A percentile compares a stretch with the other conserved stretches of the same genome.
Evolutionary conservation across 2,329 filamentous ascomycete species (phyloP).

Genomic region (Penicillium sp.): DNA sequence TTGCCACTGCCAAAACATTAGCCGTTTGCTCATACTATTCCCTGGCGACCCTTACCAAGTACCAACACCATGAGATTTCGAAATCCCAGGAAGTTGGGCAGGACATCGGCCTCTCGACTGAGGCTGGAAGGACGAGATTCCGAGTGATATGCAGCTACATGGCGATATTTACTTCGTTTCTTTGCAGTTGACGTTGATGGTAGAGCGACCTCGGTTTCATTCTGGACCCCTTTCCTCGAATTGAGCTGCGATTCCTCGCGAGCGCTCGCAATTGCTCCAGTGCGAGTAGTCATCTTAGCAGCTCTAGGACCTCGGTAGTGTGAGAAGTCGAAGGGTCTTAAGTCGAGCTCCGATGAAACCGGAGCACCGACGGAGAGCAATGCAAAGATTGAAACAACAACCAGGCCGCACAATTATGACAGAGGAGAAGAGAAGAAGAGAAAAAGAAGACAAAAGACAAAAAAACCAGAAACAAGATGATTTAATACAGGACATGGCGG

Average conservation of each 20-base stretch:
- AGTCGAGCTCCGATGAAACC: conserved; percentile 1
- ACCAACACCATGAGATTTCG: conserved; percentile 94
- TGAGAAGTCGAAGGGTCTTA: neutral
- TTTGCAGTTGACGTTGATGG: neutral
- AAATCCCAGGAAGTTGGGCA: conserved; percentile 85
- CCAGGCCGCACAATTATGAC: neutral
- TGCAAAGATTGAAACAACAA: neutral
- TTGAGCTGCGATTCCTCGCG: conserved; percentile 6
- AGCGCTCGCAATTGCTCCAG: conserved; percentile 11
- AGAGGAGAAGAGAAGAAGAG: neutral
- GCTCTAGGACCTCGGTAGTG: neutral
- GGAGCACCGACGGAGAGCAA: neutral
- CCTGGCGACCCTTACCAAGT: conserved; percentile 50
- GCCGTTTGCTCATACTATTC: neutral
- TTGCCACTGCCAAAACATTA: conserved; percentile 56
- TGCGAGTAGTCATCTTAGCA: conserved; percentile 14
- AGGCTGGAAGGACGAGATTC: conserved; percentile 65
- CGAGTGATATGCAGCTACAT: conserved; percentile 80
- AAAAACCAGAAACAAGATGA: neutral
- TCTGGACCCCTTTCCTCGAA: conserved; percentile 6
- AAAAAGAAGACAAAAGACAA: neutral
- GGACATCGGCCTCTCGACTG: conserved; percentile 66
- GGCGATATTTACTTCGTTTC: conserved; percentile 65
- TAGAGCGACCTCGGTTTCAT: conserved; percentile 1
- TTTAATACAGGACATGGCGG: conserved; percentile 5